Conservation (phyloP, 805 yeast genomes). For the Torulaspora microellipsoides region DNA sequence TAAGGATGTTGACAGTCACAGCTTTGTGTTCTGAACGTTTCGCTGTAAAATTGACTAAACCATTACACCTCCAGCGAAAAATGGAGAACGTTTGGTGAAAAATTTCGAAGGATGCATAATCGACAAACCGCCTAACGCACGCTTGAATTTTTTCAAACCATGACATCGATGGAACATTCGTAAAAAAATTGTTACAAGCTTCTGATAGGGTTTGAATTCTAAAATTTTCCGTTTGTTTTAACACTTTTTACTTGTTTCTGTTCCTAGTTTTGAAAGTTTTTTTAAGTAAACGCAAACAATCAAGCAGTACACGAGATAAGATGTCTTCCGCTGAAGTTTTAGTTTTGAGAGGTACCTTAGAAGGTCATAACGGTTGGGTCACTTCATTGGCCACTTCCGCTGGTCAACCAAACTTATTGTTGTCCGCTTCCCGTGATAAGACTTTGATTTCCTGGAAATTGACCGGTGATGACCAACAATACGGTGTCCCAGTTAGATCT, state of each 20-base stretch:
- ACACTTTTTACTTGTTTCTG: too few relatives aligned
- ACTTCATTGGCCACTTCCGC: slow-evolving; percentile 97
- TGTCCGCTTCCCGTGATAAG: slow-evolving; percentile 99
- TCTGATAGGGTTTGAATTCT: background rate
- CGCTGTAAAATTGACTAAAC: slow-evolving; percentile 12
- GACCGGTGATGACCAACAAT: slow-evolving; percentile 91
- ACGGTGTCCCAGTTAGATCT: slow-evolving; percentile 97
- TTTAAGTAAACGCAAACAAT: slow-evolving; percentile 9
- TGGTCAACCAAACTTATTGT: slow-evolving; percentile 95
- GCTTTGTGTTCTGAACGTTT: slow-evolving; percentile 15
- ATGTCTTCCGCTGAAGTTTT: slow-evolving; percentile 89
- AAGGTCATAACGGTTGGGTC: slow-evolving; percentile 97
- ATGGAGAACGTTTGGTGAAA: slow-evolving; percentile 25
- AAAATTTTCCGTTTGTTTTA: background rate
- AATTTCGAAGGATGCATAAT: slow-evolving; percentile 4
- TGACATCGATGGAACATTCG: slow-evolving; percentile 1
- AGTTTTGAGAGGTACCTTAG: slow-evolving; percentile 99
- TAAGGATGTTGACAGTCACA: slow-evolving; percentile 14
- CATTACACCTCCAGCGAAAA: slow-evolving; percentile 24
- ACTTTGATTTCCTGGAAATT: slow-evolving; percentile 97
- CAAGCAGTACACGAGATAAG: slow-evolving; percentile 13
- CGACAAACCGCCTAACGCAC: too few relatives aligned
- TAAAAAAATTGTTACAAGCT: background rate
- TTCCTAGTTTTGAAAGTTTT: too few relatives aligned
- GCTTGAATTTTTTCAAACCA: background rate